Evolutionary conservation across 768 basidiomycete species (phyloP).

Genomic region (Galerina sulciceps): DNA sequence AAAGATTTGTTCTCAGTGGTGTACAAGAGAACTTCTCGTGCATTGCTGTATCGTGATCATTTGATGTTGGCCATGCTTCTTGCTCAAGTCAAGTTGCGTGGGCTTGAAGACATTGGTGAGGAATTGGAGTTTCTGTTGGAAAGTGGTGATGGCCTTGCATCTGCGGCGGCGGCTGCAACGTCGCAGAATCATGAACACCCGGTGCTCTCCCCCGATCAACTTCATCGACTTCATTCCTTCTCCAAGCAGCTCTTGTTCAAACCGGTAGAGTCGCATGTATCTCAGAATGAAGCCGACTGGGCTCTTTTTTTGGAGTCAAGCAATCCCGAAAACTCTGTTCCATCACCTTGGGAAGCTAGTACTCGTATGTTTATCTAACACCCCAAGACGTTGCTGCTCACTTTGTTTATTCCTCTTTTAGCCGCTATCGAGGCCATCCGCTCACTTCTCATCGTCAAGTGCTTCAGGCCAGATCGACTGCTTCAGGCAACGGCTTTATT

Average conservation of each 20-base stretch:
- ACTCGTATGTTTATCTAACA: constrained; percentile 62
- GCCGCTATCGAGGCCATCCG: constrained; percentile 79
- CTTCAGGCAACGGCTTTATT: constrained; percentile 82
- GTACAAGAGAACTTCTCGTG: constrained; percentile 88
- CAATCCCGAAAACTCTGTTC: constrained; percentile 70
- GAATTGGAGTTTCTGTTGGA: constrained; percentile 94
- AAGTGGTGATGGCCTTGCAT: constrained; percentile 69
- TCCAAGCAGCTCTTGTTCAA: constrained; percentile 79
- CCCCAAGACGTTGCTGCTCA: not conserved
- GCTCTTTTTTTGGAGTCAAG: constrained; percentile 66
- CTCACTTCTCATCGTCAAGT: constrained; percentile 81
- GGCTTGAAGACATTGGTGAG: constrained; percentile 77
- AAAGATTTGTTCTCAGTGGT: constrained; percentile 89
- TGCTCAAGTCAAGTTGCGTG: constrained; percentile 86
- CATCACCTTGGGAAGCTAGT: constrained; percentile 77
- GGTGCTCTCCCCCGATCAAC: constrained; percentile 70
- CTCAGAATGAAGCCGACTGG: constrained; percentile 72
- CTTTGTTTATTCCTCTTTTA: constrained; percentile 27
- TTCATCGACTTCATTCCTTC: constrained; percentile 68
- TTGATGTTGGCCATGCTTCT: constrained; percentile 90
- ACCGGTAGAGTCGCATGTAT: constrained; percentile 67
- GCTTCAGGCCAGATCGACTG: constrained; percentile 90
- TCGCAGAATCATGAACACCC: constrained; percentile 41
- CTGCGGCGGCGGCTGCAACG: constrained; percentile 34
- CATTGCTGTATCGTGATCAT: constrained; percentile 88